Conservation (phyloP, 1,284 basidiomycete species). For the Boletus mariae region DNA sequence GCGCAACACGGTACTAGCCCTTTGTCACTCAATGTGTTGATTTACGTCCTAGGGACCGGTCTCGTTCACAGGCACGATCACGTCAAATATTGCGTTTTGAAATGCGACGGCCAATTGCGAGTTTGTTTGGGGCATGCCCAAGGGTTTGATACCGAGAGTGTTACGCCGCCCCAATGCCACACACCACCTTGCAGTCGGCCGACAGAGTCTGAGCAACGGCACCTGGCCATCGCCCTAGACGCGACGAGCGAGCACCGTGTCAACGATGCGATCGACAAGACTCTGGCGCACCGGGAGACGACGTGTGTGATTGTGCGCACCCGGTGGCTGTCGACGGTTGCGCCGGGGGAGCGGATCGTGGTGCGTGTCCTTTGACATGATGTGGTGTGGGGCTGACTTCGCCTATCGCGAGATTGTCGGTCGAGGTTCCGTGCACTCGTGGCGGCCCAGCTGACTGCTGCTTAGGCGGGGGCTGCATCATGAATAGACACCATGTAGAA, state of each 20-base stretch:
- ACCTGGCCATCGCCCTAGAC: conserved; percentile 80
- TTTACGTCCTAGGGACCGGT: conserved; percentile 52
- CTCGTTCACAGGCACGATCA: conserved; percentile 84
- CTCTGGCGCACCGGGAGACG: conserved; percentile 71
- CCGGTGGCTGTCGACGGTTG: conserved; percentile 72
- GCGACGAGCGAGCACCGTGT: conserved; percentile 83
- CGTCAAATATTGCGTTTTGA: conserved; percentile 92
- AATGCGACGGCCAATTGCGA: conserved; percentile 83
- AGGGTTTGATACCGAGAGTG: conserved; percentile 79
- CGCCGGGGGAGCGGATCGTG: conserved; percentile 79
- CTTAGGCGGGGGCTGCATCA: conserved; percentile 25
- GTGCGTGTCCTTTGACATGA: conserved; percentile 39
- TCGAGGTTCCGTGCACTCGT: conserved; percentile 75
- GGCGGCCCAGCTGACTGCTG: conserved; percentile 78
- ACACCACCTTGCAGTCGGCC: conserved; percentile 52
- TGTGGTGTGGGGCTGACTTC: not conserved
- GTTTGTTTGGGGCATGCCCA: conserved; percentile 89
- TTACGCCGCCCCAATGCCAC: conserved; percentile 14
- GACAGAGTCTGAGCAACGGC: conserved; percentile 73
- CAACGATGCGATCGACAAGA: conserved; percentile 89
- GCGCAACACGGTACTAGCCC: conserved; percentile 46
- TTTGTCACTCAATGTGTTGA: not conserved
- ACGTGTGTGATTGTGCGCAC: conserved; percentile 88
- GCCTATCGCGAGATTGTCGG: conserved; percentile 64
- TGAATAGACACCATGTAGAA: conserved; percentile 13